Base-by-base conservation (phyloP, 345 rosid genomes). In the Populus ilicifolia region DNA sequence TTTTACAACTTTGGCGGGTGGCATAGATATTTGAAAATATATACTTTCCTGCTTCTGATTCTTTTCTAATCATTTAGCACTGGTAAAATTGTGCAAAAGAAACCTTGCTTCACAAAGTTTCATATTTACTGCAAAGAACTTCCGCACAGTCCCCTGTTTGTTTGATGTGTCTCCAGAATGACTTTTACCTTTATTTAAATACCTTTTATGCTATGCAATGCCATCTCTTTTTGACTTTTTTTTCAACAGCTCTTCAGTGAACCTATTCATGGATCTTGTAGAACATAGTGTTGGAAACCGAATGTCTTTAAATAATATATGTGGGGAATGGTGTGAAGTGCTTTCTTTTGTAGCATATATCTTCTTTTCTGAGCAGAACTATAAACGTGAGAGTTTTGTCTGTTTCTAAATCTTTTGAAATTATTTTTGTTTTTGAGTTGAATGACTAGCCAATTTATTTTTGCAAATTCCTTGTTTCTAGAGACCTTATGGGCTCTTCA, bases 401-500 rank as follows among this genome's bases (percentile, higher is more conserved):
- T 3, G 23, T 72, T 72, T 25, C 46, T 2, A 8, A 36, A 36
- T 73, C 6, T 25, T 10, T 61, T 61, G 4, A 56, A 59, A 6
- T 39, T 41, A 21, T 8, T 68, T 20, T 69, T 18, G 5, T 54
- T 1, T 73, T 73, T 4, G 61, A 77, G 62, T 43, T 46, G 30
- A 17, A 61, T 38, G 68, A 39, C 20, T 27, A 36, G 12, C 21
- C 36, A 3, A 74, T 73, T 63, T 48, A 75, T 21, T 16, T 48
- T 73, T 70, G 68, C 21, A 11, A 50, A 62, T 73, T 43, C 50
- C 56, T n/a, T 67, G 41, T 76, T 63, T 67, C 30, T 33, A 7
- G 65, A 52, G 71, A 64, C 18, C 29, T 63, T 54, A 67, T 77
- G 75, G 41, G n/a, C 46, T 67, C 33, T 39, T 79, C 30, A 56